These are phyloP conservation scores for Cairneyella variabilis DNA, from an alignment of 495 filamentous ascomycete genomes.

Conservation along the genomic window DNA sequence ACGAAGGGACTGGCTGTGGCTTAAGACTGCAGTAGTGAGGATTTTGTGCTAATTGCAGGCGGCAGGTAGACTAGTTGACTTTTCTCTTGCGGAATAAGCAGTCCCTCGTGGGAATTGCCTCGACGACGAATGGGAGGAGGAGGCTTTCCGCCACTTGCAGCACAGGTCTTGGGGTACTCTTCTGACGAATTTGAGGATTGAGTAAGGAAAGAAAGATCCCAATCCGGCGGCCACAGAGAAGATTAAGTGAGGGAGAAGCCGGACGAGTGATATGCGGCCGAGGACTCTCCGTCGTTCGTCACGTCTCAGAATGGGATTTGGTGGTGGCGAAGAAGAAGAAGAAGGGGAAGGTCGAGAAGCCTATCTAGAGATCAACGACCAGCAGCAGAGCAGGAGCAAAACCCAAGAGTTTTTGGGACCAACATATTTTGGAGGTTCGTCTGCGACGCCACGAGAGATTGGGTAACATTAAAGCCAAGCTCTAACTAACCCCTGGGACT, in stretches of 20 bases:
- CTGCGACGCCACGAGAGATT: slow-evolving; percentile 26
- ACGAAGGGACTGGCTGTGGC: slow-evolving; percentile 15
- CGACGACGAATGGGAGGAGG: slow-evolving; percentile 21
- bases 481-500: slow-evolving; percentile 13
- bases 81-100: slow-evolving; percentile 21
- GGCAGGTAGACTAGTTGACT: slow-evolving; percentile 22
- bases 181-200: slow-evolving; percentile 2
- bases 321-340: slow-evolving; percentile 9
- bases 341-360: slow-evolving; percentile 20
- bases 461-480: slow-evolving; percentile 22
- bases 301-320: not conserved
- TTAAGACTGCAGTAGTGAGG: slow-evolving; percentile 20
- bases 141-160: slow-evolving; percentile 24
- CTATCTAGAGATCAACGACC: slow-evolving; percentile 16
- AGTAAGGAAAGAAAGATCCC: slow-evolving; percentile 13
- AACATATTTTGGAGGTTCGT: slow-evolving; percentile 23
- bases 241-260: not conserved
- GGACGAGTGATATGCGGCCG: not conserved
- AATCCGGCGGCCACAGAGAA: slow-evolving; percentile 1
- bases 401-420: slow-evolving; percentile 10
- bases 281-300: not conserved
- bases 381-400: too few species aligned
- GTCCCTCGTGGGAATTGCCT: slow-evolving; percentile 13
- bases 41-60: slow-evolving; percentile 27
- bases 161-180: slow-evolving; percentile 6